Conservation (phyloP, 352 stramenopile genomes). For the Phytophthora megakarya region DNA sequence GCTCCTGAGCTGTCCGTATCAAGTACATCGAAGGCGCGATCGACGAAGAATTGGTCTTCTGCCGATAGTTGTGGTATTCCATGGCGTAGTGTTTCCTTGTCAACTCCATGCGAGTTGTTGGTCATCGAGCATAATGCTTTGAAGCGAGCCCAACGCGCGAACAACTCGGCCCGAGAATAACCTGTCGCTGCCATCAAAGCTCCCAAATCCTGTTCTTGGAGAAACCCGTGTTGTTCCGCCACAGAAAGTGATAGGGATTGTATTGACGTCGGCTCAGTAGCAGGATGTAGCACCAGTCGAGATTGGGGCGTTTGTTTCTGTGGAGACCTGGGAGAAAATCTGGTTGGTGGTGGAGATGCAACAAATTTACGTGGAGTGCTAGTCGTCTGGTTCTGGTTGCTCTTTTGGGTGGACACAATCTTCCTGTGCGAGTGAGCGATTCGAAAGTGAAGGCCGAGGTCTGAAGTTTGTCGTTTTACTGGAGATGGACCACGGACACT, state of each 20-base stretch:
- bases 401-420: not conserved
- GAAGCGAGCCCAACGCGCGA: slow-evolving; percentile 71
- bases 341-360: slow-evolving; percentile 4
- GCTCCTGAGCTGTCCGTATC: slow-evolving; percentile 64
- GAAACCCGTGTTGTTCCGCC: slow-evolving; percentile 55
- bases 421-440: slow-evolving; percentile 21
- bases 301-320: slow-evolving; percentile 6
- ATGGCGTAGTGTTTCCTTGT: slow-evolving; percentile 71
- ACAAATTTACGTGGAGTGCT: not conserved
- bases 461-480: slow-evolving; percentile 12
- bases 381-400: not conserved
- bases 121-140: slow-evolving; percentile 75
- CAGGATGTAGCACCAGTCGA: not conserved
- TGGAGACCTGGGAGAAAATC: slow-evolving; percentile 7
- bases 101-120: slow-evolving; percentile 47
- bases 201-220: slow-evolving; percentile 61
- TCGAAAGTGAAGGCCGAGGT: slow-evolving; percentile 13
- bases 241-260: slow-evolving; percentile 18
- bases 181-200: slow-evolving; percentile 52
- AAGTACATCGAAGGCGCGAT: slow-evolving; percentile 71
- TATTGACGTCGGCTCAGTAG: slow-evolving; percentile 3
- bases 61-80: slow-evolving; percentile 62
- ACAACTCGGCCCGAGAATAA: slow-evolving; percentile 66
- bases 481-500: slow-evolving; percentile 1
- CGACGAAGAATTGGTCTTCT: slow-evolving; percentile 78